phyloP scores from a whole-genome alignment of 2,329 filamentous ascomycete genomes.

The Aspergillus sp. region DNA sequence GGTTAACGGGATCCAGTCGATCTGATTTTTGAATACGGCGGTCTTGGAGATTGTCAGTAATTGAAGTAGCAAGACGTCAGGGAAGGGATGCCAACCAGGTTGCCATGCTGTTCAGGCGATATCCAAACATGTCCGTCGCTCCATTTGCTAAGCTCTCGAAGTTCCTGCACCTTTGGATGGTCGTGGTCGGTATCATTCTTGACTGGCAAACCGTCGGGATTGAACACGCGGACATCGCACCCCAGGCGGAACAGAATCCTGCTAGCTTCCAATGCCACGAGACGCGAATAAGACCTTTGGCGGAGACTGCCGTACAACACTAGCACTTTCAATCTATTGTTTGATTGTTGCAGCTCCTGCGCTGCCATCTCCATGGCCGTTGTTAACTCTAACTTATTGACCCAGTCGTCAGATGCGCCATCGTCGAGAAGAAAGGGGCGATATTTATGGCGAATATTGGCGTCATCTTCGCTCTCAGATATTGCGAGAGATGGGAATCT shows the following conservation, averaged over 20 bases:
- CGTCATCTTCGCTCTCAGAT: slow-evolving; percentile 50
- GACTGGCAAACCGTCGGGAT: slow-evolving; percentile 61
- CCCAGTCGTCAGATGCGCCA: slow-evolving; percentile 54
- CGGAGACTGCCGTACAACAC: slow-evolving; percentile 65
- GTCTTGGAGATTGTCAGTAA: slow-evolving; percentile 46
- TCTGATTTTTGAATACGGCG: slow-evolving; percentile 69
- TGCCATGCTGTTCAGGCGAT: slow-evolving; percentile 68
- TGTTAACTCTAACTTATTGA: slow-evolving; percentile 57
- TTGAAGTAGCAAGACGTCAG: neutral
- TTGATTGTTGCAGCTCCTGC: slow-evolving; percentile 44
- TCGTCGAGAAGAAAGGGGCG: slow-evolving; percentile 58
- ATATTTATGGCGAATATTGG: slow-evolving; percentile 51
- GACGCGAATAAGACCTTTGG: slow-evolving; percentile 58
- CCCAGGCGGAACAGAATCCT: slow-evolving; percentile 65
- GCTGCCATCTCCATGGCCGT: slow-evolving; percentile 56
- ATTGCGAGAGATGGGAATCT: neutral
- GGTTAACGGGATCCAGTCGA: slow-evolving; percentile 68
- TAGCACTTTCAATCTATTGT: slow-evolving; percentile 56
- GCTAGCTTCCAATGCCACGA: slow-evolving; percentile 62
- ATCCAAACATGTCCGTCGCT: slow-evolving; percentile 69
- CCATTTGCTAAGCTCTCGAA: slow-evolving; percentile 63
- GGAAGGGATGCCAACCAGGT: slow-evolving; percentile 49
- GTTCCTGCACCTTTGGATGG: slow-evolving; percentile 64
- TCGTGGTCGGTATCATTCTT: slow-evolving; percentile 62
- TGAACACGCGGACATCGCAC: slow-evolving; percentile 65